A percentile compares a stretch with the other conserved stretches of the same genome.
Evolutionary conservation across 2,329 filamentous ascomycete genomes (phyloP).

Genomic region (Nothophoma quercina): DNA sequence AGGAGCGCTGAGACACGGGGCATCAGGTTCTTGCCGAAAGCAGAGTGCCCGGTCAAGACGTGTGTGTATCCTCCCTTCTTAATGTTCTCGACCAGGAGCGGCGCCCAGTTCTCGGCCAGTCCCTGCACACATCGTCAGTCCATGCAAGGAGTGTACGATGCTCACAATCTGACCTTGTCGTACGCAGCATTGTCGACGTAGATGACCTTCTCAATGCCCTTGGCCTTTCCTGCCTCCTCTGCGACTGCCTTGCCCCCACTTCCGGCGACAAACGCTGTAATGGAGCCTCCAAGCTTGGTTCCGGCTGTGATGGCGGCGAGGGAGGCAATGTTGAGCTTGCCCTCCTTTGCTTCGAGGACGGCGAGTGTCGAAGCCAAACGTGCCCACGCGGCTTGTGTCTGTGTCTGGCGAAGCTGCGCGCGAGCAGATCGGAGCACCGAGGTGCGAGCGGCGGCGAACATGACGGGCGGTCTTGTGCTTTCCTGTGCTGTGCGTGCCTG

Average conservation of each 20-base stretch:
- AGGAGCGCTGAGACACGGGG: constrained; percentile 90
- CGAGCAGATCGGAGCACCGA: constrained; percentile 49
- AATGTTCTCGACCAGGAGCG: constrained; percentile 92
- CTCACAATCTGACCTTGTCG: constrained; percentile 73
- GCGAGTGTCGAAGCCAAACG: constrained; percentile 87
- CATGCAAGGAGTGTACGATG: not conserved
- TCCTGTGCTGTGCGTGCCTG: not conserved
- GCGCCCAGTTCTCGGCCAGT: constrained; percentile 92
- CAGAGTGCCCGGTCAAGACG: constrained; percentile 87
- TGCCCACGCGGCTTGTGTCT: constrained; percentile 62
- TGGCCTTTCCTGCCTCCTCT: constrained; percentile 84
- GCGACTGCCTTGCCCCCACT: constrained; percentile 77
- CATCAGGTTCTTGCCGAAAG: constrained; percentile 95
- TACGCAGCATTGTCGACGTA: constrained; percentile 88
- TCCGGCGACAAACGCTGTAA: constrained; percentile 90
- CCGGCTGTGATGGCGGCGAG: constrained; percentile 87
- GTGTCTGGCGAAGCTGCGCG: constrained; percentile 54
- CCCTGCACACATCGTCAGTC: constrained; percentile 58
- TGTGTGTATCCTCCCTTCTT: constrained; percentile 95
- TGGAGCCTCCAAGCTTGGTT: constrained; percentile 80
- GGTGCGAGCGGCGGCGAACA: constrained; percentile 48
- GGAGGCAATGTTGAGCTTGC: constrained; percentile 82
- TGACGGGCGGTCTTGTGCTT: constrained; percentile 19
- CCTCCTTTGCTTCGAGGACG: constrained; percentile 90
- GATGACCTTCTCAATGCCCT: constrained; percentile 90